Conservation (phyloP, 2,329 filamentous ascomycete species). For the Hypoxylon sp. region DNA sequence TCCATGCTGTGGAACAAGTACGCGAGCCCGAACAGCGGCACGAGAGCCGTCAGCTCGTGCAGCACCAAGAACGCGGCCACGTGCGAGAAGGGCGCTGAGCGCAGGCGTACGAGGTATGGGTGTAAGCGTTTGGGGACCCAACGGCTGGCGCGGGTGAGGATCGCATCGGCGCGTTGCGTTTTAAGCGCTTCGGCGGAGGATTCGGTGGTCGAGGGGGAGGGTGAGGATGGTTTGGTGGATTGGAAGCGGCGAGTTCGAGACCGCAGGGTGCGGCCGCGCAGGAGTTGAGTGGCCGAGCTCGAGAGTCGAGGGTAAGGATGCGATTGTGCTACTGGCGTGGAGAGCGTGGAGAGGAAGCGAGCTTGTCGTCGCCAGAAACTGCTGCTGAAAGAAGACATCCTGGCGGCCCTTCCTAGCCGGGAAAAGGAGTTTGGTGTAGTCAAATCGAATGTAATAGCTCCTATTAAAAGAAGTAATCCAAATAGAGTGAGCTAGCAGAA, state of each 20-base stretch:
- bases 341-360: slow-evolving; percentile 19
- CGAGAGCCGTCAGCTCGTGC: slow-evolving; percentile 89
- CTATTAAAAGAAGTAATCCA: neutral
- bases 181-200: slow-evolving; percentile 23
- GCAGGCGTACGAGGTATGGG: slow-evolving; percentile 76
- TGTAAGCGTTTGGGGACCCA: slow-evolving; percentile 74
- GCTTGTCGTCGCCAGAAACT: slow-evolving; percentile 37
- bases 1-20: slow-evolving; percentile 83
- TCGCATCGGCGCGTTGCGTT: slow-evolving; percentile 40
- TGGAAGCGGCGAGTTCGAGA: slow-evolving; percentile 37
- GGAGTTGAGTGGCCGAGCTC: slow-evolving; percentile 3
- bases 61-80: slow-evolving; percentile 87
- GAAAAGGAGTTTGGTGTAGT: neutral
- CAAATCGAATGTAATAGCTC: neutral
- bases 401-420: neutral
- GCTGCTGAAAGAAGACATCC: slow-evolving; percentile 37
- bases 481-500: too few species aligned
- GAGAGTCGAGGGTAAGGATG: slow-evolving; percentile 3
- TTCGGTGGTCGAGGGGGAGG: neutral
- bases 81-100: slow-evolving; percentile 83
- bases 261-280: neutral
- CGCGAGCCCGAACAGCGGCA: slow-evolving; percentile 81
- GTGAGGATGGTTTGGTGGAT: slow-evolving; percentile 38
- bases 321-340: neutral
- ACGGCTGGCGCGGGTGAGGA: slow-evolving; percentile 58